Percentiles rank a stretch among this genome's conserved stretches.
Conservation (phyloP, 768 basidiomycete species). For the Russula earlei region DNA sequence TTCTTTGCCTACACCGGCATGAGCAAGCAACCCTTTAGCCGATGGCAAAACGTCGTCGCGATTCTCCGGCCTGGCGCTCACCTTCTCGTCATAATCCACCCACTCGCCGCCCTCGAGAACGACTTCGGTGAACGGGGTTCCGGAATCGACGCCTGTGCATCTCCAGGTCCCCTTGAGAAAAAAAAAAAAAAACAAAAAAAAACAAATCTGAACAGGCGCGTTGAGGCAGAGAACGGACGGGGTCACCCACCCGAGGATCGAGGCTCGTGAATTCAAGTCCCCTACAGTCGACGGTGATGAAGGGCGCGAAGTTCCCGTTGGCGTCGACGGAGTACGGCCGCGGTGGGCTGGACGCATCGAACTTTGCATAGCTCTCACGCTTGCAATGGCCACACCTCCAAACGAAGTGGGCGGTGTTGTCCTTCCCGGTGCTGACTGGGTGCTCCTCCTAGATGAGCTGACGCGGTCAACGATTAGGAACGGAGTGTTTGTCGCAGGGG, state of each 20-base stretch:
- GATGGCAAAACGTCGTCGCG: background rate
- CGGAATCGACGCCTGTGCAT: slow-evolving; percentile 51
- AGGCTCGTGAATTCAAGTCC: slow-evolving; percentile 78
- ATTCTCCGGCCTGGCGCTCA: slow-evolving; percentile 23
- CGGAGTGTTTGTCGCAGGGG: background rate
- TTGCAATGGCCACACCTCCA: slow-evolving; percentile 75
- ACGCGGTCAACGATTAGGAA: background rate
- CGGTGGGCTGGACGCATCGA: slow-evolving; percentile 43
- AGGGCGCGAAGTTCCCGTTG: slow-evolving; percentile 47
- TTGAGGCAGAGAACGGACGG: background rate
- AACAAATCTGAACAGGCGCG: background rate
- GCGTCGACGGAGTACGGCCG: slow-evolving; percentile 53
- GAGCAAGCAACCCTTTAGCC: background rate
- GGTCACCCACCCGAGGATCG: slow-evolving; percentile 50
- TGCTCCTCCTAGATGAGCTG: slow-evolving; percentile 46
- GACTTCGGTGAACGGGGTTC: slow-evolving; percentile 53
- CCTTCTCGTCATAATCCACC: slow-evolving; percentile 92
- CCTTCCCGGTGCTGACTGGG: slow-evolving; percentile 57
- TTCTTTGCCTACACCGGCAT: slow-evolving; percentile 38
- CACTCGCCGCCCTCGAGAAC: slow-evolving; percentile 61
- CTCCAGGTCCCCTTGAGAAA: slow-evolving; percentile 64
- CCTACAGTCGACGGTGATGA: slow-evolving; percentile 73
- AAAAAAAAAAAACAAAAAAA: too few species aligned
- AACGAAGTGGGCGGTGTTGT: slow-evolving; percentile 65
- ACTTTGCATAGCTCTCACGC: slow-evolving; percentile 75